Evolutionary conservation across 2,329 filamentous ascomycete genomes (phyloP).

Genomic region (Penicillium sp.): DNA sequence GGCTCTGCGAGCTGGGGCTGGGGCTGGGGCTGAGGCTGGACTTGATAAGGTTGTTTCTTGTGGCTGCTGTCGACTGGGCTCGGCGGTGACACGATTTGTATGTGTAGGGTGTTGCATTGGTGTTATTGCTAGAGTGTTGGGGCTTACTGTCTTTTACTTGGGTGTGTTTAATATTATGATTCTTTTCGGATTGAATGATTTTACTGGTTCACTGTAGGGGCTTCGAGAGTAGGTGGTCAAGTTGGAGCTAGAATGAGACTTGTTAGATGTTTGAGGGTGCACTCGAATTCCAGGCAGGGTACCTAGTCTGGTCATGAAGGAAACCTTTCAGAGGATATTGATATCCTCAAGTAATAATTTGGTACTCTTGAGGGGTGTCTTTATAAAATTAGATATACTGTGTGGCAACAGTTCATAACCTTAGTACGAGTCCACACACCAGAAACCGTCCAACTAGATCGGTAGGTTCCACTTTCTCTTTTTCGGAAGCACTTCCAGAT

Average conservation of each 20-base stretch:
- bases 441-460: no score
- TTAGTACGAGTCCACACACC: no score
- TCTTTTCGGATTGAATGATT: background rate
- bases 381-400: no score
- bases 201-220: background rate
- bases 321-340: no score
- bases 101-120: background rate
- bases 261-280: no score
- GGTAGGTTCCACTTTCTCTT: no score
- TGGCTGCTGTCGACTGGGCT: background rate
- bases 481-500: no score
- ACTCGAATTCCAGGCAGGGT: no score
- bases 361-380: no score
- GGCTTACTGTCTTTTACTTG: background rate
- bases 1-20: background rate
- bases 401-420: no score
- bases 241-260: background rate
- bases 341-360: no score
- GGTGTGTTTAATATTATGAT: background rate
- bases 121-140: background rate
- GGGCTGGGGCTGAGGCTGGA: background rate
- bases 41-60: background rate
- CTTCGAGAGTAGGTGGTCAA: background rate
- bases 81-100: background rate
- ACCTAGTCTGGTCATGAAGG: no score